phyloP scores from a whole-genome alignment of 257 asterid species.

The Misopates orontium region DNA sequence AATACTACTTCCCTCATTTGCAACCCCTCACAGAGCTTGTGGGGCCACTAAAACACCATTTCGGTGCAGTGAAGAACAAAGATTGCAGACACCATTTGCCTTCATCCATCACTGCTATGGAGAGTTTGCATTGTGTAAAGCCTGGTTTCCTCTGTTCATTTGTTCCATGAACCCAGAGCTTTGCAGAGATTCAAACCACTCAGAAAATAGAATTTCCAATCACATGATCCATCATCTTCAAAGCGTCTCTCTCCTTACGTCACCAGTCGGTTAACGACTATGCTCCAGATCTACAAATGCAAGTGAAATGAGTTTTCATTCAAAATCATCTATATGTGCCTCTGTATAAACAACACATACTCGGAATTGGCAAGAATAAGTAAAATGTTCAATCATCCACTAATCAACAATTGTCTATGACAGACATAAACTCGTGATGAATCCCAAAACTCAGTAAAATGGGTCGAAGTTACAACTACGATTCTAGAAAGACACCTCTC shows the following conservation, averaged over 20 bases:
- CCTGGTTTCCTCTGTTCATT: conserved; percentile 1
- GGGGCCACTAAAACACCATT: conserved; percentile 35
- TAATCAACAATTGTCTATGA: background rate
- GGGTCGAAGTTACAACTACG: background rate
- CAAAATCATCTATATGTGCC: background rate
- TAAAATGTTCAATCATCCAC: background rate
- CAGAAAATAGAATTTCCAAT: no score
- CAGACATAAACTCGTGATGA: conserved; percentile 9
- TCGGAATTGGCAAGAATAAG: background rate
- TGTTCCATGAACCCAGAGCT: conserved; percentile 17
- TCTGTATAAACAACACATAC: background rate
- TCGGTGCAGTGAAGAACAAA: no score
- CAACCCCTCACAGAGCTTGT: conserved; percentile 52
- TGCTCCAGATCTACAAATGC: background rate
- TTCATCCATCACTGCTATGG: background rate
- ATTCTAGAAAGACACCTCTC: conserved; percentile 1
- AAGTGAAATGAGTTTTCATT: background rate
- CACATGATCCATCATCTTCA: no score
- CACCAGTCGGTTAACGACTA: background rate
- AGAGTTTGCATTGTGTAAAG: no score
- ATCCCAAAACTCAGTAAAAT: background rate
- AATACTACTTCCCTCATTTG: conserved; percentile 44
- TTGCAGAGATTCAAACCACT: no score
- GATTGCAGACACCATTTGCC: no score
- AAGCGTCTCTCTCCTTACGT: background rate